A percentile compares a stretch with the other conserved stretches of the same genome.
Conservation (phyloP, 495 filamentous ascomycete genomes). For the Hypoxylon trugodes region DNA sequence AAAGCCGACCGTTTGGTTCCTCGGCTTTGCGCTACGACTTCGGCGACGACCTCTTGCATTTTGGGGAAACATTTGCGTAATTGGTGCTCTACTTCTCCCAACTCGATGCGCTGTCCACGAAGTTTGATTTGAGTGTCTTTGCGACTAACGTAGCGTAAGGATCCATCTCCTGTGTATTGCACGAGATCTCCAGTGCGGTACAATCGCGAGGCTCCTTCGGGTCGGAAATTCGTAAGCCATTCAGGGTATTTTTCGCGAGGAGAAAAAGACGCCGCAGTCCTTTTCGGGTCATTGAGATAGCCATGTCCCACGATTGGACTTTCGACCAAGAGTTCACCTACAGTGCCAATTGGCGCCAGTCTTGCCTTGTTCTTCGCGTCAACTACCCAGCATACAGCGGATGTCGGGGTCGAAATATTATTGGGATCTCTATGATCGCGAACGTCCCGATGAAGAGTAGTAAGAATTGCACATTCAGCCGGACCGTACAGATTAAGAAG, state of each 20-base stretch:
- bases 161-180: conserved; percentile 56
- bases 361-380: conserved; percentile 53
- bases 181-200: conserved; percentile 65
- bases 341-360: conserved; percentile 57
- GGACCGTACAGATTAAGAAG: conserved; percentile 14
- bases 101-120: conserved; percentile 50
- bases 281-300: conserved; percentile 51
- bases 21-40: conserved; percentile 28
- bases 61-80: not conserved
- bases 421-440: not conserved
- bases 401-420: conserved; percentile 13
- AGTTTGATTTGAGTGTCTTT: conserved; percentile 54
- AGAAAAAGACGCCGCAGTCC: conserved; percentile 45
- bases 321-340: conserved; percentile 58
- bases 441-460: conserved; percentile 40
- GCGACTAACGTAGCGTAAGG: conserved; percentile 42
- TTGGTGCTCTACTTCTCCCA: conserved; percentile 42
- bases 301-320: conserved; percentile 52
- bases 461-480: conserved; percentile 58
- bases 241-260: conserved; percentile 34
- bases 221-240: conserved; percentile 36
- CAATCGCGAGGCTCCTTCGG: conserved; percentile 16
- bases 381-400: conserved; percentile 8
- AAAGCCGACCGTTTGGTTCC: not conserved
- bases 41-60: not conserved